Evolutionary conservation across 2,329 filamentous ascomycete species (phyloP), one percentile per base, ranked within the genome.

Genomic region (Teratosphaeria epicoccoides): DNA sequence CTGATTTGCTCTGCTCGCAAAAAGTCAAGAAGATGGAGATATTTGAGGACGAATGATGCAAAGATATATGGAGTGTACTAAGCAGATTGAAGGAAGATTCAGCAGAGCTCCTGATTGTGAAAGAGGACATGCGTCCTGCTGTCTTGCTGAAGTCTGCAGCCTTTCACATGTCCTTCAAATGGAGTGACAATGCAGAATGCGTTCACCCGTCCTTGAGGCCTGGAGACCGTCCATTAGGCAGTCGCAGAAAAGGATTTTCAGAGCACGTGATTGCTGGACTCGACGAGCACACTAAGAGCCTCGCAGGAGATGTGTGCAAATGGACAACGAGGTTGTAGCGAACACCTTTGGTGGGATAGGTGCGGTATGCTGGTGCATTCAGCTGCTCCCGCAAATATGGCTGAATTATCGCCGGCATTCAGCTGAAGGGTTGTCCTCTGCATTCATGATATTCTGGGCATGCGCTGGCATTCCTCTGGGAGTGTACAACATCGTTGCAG

Each of bases 391-490:
- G 0, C 84, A 87, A 63, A 85, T 87, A 47, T 65, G 82, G 28
- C 77, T 85, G 60, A 87, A 87, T 60, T 81, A 83, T 59, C 75
- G 78, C 4, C 73, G 83, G 1, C 82, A 85, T 63, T 75, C 84
- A 70, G 82, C 82, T 1, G 77, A 73, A 0, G 83, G 83, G 0
- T 71, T 87, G 0, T 82, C 85, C 47, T 76, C 79, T 0, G 79
- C 80, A 0, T 85, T 87, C 83, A 86, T 87, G 82, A 76, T 87
- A 63, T 72, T 85, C 2, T 87, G 83, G 76, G 80, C 81, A 0
- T 79, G 75, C 69, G 83, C 83, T 1, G 83, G 83, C 0, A 78
- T 86, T 0, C 83, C 83, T 0, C 70, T 87, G 0, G 84, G 83
- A 2, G 76, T 79, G 11, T 80, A 80, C 63, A 80, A 79, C 56